Evolutionary conservation across 805 yeast species (phyloP).

Genomic region (Ogataea nakhonphanomensis): DNA sequence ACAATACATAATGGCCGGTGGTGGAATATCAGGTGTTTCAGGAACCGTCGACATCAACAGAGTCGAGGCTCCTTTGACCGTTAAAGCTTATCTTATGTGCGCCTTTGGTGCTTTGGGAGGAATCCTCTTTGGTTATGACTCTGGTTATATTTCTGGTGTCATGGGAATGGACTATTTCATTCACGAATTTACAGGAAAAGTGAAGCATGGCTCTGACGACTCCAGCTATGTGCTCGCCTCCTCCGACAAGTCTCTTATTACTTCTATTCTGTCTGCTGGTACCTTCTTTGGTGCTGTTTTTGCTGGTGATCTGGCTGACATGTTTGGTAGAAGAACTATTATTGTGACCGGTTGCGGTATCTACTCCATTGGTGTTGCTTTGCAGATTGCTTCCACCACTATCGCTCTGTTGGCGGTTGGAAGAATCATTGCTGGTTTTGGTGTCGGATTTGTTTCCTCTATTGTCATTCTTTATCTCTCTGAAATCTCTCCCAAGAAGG

Average conservation of each 20-base stretch:
- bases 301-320: conserved; percentile 52
- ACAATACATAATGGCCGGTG: conserved; percentile 1
- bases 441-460: conserved; percentile 77
- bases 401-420: conserved; percentile 59
- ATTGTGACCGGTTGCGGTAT: conserved; percentile 42
- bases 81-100: conserved; percentile 39
- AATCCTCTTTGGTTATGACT: conserved; percentile 63
- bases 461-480: conserved; percentile 77
- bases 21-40: conserved; percentile 7
- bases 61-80: conserved; percentile 37
- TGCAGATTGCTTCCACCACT: conserved; percentile 46
- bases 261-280: conserved; percentile 73
- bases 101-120: conserved; percentile 69
- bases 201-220: conserved; percentile 16
- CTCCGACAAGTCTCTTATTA: conserved; percentile 44
- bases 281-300: conserved; percentile 65
- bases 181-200: conserved; percentile 26
- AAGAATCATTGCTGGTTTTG: conserved; percentile 68
- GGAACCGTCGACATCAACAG: conserved; percentile 24
- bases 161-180: conserved; percentile 55
- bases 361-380: conserved; percentile 45
- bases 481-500: conserved; percentile 73
- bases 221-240: conserved; percentile 24
- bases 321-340: conserved; percentile 47
- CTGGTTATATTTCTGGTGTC: conserved; percentile 65